Evolutionary conservation across 1,139 yeast genomes (phyloP).

Genomic region (Lodderomyces beijingensis): DNA sequence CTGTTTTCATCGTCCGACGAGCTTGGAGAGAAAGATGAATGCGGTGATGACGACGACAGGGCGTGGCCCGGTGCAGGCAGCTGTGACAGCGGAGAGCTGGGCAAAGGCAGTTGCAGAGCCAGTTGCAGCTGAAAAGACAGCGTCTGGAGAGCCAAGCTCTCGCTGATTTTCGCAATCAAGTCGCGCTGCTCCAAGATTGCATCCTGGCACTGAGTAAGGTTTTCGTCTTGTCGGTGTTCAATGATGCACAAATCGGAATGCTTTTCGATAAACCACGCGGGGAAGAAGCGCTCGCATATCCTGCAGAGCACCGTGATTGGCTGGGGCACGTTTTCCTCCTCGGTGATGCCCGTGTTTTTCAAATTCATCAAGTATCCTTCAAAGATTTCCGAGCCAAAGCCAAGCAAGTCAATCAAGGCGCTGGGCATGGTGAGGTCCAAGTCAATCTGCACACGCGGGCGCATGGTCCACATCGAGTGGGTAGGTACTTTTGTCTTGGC

Average conservation of each 20-base stretch:
- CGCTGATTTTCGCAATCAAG: slow-evolving; percentile 45
- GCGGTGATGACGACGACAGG: slow-evolving; percentile 8
- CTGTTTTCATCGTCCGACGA: slow-evolving; percentile 13
- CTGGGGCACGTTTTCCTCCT: slow-evolving; percentile 63
- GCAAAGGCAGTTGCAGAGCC: slow-evolving; percentile 2
- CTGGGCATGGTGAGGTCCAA: slow-evolving; percentile 64
- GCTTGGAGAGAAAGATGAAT: slow-evolving; percentile 1
- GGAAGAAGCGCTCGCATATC: slow-evolving; percentile 87
- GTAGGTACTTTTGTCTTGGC: slow-evolving; percentile 55
- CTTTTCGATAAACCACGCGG: slow-evolving; percentile 94
- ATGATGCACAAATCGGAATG: slow-evolving; percentile 86
- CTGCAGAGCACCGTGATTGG: slow-evolving; percentile 82
- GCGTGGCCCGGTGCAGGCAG: slow-evolving; percentile 12
- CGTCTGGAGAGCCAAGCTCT: slow-evolving; percentile 26
- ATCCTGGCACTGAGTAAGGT: slow-evolving; percentile 77
- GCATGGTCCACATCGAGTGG: slow-evolving; percentile 91
- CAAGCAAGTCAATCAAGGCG: slow-evolving; percentile 65
- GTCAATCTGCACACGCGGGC: slow-evolving; percentile 66
- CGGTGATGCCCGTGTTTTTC: slow-evolving; percentile 56
- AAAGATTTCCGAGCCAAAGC: slow-evolving; percentile 85
- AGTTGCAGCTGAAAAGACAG: slow-evolving; percentile 1
- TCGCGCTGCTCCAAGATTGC: slow-evolving; percentile 66
- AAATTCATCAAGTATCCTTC: slow-evolving; percentile 67
- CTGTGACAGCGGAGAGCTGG: slow-evolving; percentile 11
- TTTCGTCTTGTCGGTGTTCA: slow-evolving; percentile 80